phyloP scores from a whole-genome alignment of 257 asterid species.

The Scutellaria galericulata region DNA sequence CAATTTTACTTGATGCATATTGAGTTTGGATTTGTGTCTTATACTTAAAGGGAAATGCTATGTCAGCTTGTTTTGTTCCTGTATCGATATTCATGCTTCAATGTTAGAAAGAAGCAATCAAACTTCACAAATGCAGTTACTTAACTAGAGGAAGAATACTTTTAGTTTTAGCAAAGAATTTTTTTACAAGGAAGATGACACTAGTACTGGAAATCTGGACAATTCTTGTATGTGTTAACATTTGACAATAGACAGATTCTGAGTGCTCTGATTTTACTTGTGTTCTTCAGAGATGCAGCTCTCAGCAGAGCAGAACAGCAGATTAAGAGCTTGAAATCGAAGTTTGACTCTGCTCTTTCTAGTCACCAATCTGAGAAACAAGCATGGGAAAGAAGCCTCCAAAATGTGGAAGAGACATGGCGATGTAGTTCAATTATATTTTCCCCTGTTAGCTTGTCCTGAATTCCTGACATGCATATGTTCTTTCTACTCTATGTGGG shows the following conservation, averaged over 20 bases:
- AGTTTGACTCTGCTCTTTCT: conserved; percentile 74
- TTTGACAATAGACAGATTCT: conserved; percentile 26
- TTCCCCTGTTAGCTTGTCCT: conserved; percentile 30
- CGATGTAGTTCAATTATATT: conserved; percentile 57
- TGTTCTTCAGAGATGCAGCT: conserved; percentile 77
- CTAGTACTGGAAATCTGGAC: conserved; percentile 6
- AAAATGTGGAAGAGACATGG: conserved; percentile 94
- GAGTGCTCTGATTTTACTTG: conserved; percentile 33
- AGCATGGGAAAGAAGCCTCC: conserved; percentile 80
- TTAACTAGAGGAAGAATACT: not conserved
- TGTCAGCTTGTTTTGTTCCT: conserved; percentile 17
- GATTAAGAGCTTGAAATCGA: conserved; percentile 67
- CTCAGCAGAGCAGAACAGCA: conserved; percentile 64
- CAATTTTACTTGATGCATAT: conserved; percentile 13
- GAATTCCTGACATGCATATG: conserved; percentile 19
- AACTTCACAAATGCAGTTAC: conserved; percentile 13
- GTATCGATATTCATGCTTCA: not conserved
- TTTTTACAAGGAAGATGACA: conserved; percentile 17
- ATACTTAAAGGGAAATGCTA: conserved; percentile 1
- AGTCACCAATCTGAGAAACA: conserved; percentile 79
- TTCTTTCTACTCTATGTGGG: conserved; percentile 9
- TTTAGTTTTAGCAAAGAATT: conserved; percentile 3
- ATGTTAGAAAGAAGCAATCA: not conserved
- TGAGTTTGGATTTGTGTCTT: conserved; percentile 5
- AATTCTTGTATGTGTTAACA: not conserved